phyloP scores from a whole-genome alignment of 176 grass and related monocot species.

The Zoysia pacifica region DNA sequence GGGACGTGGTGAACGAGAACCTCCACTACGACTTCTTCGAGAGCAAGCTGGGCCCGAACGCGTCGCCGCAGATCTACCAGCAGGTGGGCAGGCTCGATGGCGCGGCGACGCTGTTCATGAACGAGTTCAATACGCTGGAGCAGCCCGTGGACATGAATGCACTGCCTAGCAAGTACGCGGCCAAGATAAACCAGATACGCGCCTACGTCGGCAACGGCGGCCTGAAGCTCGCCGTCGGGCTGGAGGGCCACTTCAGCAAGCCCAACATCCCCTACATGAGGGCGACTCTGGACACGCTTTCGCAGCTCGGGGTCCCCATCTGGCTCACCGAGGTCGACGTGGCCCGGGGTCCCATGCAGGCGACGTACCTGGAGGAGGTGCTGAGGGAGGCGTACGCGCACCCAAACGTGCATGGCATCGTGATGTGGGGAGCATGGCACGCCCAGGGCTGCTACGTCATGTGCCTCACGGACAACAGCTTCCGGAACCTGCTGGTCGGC shows the following conservation, averaged over 20 bases:
- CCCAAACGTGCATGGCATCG: constrained; percentile 65
- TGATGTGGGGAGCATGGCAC: constrained; percentile 74
- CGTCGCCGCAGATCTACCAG: constrained; percentile 50
- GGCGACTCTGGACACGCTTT: constrained; percentile 57
- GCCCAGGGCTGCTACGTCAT: constrained; percentile 53
- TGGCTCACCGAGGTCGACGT: constrained; percentile 88
- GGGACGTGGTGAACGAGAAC: constrained; percentile 86
- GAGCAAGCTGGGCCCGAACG: constrained; percentile 36
- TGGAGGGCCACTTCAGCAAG: constrained; percentile 62
- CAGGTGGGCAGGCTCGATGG: constrained; percentile 47
- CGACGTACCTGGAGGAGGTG: constrained; percentile 57
- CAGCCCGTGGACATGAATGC: constrained; percentile 30
- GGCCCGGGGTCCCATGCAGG: constrained; percentile 28
- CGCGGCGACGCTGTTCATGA: constrained; percentile 55
- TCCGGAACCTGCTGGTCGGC: constrained; percentile 64
- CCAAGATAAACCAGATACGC: constrained; percentile 52
- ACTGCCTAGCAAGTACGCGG: constrained; percentile 44
- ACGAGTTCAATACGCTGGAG: constrained; percentile 73
- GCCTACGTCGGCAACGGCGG: constrained; percentile 24
- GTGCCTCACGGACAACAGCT: constrained; percentile 68
- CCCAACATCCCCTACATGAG: constrained; percentile 72
- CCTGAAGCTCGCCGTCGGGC: constrained; percentile 53
- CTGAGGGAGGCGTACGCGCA: constrained; percentile 71
- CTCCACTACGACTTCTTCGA: constrained; percentile 71
- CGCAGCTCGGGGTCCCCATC: constrained; percentile 50